These are phyloP conservation scores for Ascocoryne sarcoides DNA, from an alignment of 2,329 filamentous ascomycete species.

Conservation along the genomic window DNA sequence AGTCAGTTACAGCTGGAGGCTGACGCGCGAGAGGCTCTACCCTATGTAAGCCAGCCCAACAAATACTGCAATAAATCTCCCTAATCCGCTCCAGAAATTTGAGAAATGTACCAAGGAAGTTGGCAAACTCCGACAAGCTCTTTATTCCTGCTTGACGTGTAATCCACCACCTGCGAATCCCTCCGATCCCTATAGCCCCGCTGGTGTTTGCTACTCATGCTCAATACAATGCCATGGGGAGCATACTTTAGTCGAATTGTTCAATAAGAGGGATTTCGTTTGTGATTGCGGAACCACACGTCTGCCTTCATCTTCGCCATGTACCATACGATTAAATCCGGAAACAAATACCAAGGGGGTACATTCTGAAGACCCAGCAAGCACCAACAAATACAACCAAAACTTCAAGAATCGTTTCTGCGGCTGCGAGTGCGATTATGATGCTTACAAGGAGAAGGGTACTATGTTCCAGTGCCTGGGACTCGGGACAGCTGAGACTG, in stretches of 20 bases:
- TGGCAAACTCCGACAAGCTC: conserved; percentile 74
- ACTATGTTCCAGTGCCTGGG: conserved; percentile 98
- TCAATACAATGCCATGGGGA: conserved; percentile 96
- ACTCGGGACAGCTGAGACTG: conserved; percentile 67
- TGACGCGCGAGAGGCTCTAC: conserved; percentile 88
- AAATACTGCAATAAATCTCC: too few relatives aligned
- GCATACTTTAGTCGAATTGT: conserved; percentile 89
- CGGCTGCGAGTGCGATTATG: conserved; percentile 79
- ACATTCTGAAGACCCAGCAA: conserved; percentile 62
- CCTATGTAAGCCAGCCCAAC: conserved; percentile 61
- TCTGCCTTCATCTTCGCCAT: conserved; percentile 57
- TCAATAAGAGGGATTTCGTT: conserved; percentile 88
- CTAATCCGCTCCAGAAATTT: conserved; percentile 87
- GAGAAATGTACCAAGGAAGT: conserved; percentile 88
- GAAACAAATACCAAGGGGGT: conserved; percentile 69
- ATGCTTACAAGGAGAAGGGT: conserved; percentile 80
- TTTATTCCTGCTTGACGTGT: conserved; percentile 92
- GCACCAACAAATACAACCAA: conserved; percentile 83
- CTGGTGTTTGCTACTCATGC: conserved; percentile 92
- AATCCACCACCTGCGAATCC: conserved; percentile 64
- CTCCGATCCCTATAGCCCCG: conserved; percentile 57
- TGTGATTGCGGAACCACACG: conserved; percentile 93
- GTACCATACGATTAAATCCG: conserved; percentile 64
- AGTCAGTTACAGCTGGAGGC: conserved; percentile 85
- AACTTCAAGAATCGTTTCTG: conserved; percentile 94